A percentile compares a stretch with the other conserved stretches of the same genome.
These are phyloP conservation scores for Pseudozyma sp. DNA, from an alignment of 1,284 basidiomycete genomes.

Conservation along the genomic window DNA sequence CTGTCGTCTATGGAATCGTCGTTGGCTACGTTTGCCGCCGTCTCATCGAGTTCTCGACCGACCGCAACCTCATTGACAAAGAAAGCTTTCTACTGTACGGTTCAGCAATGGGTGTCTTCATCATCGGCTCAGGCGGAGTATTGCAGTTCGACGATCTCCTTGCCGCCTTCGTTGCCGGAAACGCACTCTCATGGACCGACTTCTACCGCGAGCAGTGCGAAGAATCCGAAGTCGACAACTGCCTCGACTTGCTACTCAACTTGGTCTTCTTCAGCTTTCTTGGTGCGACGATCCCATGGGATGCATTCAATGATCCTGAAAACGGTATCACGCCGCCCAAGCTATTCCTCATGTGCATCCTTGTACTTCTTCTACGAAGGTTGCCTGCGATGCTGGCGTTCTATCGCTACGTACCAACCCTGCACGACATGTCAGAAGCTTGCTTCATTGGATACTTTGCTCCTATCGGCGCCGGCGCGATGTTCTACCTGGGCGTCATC, in stretches of 20 bases:
- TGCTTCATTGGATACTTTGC: constrained; percentile 70
- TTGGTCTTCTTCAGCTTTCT: constrained; percentile 69
- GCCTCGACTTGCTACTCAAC: constrained; percentile 60
- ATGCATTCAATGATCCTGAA: constrained; percentile 54
- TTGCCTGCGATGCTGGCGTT: constrained; percentile 63
- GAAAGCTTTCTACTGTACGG: constrained; percentile 61
- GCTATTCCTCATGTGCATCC: constrained; percentile 69
- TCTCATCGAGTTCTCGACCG: constrained; percentile 54
- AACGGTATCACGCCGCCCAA: constrained; percentile 68
- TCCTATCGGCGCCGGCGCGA: constrained; percentile 70
- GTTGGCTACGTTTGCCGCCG: constrained; percentile 51
- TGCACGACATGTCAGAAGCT: constrained; percentile 62
- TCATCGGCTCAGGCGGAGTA: constrained; percentile 55
- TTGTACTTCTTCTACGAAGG: constrained; percentile 70
- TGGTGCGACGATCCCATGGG: constrained; percentile 62
- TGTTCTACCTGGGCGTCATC: constrained; percentile 54
- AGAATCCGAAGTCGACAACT: constrained; percentile 62
- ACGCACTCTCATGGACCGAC: constrained; percentile 61
- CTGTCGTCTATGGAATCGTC: constrained; percentile 45
- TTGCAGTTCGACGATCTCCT: constrained; percentile 59
- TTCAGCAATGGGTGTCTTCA: constrained; percentile 55
- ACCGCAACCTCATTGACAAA: constrained; percentile 59
- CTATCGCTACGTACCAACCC: constrained; percentile 62
- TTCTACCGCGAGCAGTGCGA: constrained; percentile 63
- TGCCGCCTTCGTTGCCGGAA: constrained; percentile 60